Conservation (phyloP, 2,329 filamentous ascomycete genomes). For the Podosphaera xanthii region DNA sequence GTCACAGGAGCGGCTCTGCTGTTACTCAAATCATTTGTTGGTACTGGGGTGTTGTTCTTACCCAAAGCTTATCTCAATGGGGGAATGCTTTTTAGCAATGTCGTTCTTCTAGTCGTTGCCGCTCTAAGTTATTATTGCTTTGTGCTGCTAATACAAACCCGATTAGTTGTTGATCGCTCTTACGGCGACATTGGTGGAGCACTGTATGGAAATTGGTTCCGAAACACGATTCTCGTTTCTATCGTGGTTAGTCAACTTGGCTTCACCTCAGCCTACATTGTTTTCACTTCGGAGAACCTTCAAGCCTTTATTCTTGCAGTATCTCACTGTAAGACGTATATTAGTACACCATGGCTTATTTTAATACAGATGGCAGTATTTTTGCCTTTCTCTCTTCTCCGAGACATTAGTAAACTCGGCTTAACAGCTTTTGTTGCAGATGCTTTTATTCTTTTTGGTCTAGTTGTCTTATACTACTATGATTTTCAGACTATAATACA, state of each 20-base stretch:
- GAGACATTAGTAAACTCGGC: constrained; percentile 92
- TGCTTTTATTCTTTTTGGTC: constrained; percentile 75
- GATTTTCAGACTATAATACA: constrained; percentile 63
- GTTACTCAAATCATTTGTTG: constrained; percentile 91
- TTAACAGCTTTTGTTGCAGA: constrained; percentile 88
- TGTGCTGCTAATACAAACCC: constrained; percentile 71
- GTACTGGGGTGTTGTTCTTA: constrained; percentile 82
- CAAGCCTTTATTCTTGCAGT: constrained; percentile 89
- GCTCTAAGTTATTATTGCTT: constrained; percentile 91
- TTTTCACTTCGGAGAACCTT: constrained; percentile 88
- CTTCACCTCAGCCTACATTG: constrained; percentile 85
- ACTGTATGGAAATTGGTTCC: constrained; percentile 78
- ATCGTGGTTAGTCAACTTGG: constrained; percentile 92
- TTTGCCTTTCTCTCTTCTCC: constrained; percentile 74
- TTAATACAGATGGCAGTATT: constrained; percentile 91
- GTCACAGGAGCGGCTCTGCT: constrained; percentile 62
- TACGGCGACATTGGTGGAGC: constrained; percentile 93
- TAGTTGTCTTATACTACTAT: constrained; percentile 90
- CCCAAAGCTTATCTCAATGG: constrained; percentile 87
- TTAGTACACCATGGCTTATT: constrained; percentile 77
- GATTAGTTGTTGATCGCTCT: constrained; percentile 70
- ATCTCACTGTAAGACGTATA: constrained; percentile 61
- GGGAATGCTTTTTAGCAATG: constrained; percentile 88
- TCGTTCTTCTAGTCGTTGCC: constrained; percentile 72
- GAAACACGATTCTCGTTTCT: constrained; percentile 64